These are phyloP conservation scores for Mycena albidolilacea DNA, from an alignment of 768 basidiomycete species.

Conservation along the genomic window DNA sequence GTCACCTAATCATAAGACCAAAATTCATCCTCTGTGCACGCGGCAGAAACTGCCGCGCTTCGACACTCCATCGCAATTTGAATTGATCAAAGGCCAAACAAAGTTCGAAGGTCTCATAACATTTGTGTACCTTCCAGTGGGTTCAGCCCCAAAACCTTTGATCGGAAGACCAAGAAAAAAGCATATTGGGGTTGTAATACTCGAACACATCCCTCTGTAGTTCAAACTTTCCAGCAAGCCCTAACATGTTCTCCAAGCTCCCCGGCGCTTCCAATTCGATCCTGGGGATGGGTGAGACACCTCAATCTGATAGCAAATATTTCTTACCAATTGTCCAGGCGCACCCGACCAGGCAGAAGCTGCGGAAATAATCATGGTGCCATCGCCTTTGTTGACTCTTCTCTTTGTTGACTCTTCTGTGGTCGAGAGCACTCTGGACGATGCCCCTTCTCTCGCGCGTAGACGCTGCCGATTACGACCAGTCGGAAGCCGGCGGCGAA, in stretches of 20 bases:
- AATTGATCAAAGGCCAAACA: too few relatives aligned
- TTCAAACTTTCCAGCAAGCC: slow-evolving; percentile 16
- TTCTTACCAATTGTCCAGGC: background rate
- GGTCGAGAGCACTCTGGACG: background rate
- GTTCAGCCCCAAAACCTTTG: too few relatives aligned
- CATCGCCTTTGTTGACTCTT: too few relatives aligned
- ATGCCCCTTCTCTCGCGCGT: background rate
- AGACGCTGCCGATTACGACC: background rate
- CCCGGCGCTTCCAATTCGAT: background rate
- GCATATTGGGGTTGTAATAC: background rate
- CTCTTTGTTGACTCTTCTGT: background rate
- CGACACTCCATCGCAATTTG: too few relatives aligned
- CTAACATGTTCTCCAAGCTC: slow-evolving; percentile 31
- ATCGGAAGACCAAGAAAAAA: too few relatives aligned
- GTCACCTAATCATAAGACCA: too few relatives aligned
- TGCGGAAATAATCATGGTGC: too few relatives aligned
- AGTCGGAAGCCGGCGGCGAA: background rate
- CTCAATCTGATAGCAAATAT: background rate
- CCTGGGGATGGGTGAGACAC: background rate
- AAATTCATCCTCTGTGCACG: too few relatives aligned
- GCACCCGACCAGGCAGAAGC: background rate
- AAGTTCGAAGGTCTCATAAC: too few relatives aligned
- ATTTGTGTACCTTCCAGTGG: too few relatives aligned
- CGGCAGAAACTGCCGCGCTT: too few relatives aligned
- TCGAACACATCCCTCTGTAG: slow-evolving; percentile 30